A percentile compares a stretch with the other conserved stretches of the same genome.
These are phyloP conservation scores for Citrus inodora DNA, from an alignment of 345 rosid species.

Conservation along the genomic window DNA sequence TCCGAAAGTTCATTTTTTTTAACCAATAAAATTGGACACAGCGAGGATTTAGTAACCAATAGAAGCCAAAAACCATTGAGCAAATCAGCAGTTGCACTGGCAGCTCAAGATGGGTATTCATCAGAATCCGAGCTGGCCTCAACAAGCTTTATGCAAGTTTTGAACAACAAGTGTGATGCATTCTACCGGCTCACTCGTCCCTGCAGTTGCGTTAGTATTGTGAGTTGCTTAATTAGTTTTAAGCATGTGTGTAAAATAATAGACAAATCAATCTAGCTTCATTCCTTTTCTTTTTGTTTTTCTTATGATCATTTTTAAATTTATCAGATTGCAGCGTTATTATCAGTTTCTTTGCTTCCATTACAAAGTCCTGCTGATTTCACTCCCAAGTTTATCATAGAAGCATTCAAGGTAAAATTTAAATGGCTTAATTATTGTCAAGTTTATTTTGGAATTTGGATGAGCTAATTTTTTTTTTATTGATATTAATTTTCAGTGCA, in stretches of 20 bases:
- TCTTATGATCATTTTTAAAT: not conserved
- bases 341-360: conserved; percentile 31
- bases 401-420: conserved; percentile 19
- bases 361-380: conserved; percentile 13
- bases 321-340: conserved; percentile 19
- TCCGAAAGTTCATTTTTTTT: not conserved
- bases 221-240: conserved; percentile 1
- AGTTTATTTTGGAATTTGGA: no score
- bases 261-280: no score
- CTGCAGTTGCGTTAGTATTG: conserved; percentile 26
- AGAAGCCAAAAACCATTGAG: not conserved
- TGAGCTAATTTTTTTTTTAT: no score
- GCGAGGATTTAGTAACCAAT: not conserved
- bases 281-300: no score
- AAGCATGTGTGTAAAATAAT: rapidly evolving
- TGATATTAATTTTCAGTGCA: not conserved
- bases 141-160: not conserved
- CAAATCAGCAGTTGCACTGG: not conserved
- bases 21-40: not conserved
- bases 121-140: not conserved
- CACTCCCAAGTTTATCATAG: conserved; percentile 18
- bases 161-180: not conserved
- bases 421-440: rapidly evolving
- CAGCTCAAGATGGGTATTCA: not conserved
- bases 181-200: conserved; percentile 27